phyloP scores from a whole-genome alignment of 1,139 yeast species.

The Pichia inconspicua region DNA sequence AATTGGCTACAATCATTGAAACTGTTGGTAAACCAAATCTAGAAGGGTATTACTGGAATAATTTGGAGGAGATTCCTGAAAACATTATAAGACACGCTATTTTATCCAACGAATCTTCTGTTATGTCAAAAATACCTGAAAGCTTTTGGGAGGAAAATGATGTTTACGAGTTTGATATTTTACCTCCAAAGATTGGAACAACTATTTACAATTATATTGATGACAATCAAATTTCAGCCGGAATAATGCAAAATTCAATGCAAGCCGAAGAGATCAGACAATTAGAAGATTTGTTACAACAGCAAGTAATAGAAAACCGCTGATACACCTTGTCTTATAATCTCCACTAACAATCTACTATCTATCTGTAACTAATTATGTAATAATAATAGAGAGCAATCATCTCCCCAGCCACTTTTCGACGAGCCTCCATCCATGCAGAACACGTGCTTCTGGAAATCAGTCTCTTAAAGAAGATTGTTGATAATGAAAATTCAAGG shows the following conservation, averaged over 20 bases:
- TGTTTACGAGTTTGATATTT: constrained; percentile 59
- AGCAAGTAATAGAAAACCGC: constrained; percentile 10
- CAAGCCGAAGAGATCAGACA: constrained; percentile 22
- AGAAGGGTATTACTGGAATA: constrained; percentile 14
- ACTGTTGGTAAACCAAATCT: constrained; percentile 16
- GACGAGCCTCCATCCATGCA: too few relatives aligned
- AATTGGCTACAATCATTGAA: constrained; percentile 34
- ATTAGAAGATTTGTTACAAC: constrained; percentile 18
- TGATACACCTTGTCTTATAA: neutral
- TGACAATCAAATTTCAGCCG: constrained; percentile 27
- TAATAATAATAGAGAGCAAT: too few relatives aligned
- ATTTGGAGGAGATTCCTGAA: constrained; percentile 37
- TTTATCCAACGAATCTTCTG: constrained; percentile 59
- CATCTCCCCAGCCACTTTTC: too few relatives aligned
- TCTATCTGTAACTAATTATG: too few relatives aligned
- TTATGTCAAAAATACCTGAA: constrained; percentile 62
- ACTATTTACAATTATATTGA: constrained; percentile 33
- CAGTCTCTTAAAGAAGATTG: too few relatives aligned
- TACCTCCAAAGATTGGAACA: constrained; percentile 50
- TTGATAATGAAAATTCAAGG: too few relatives aligned
- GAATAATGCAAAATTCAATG: constrained; percentile 19
- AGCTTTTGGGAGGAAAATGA: constrained; percentile 56
- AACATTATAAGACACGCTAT: constrained; percentile 61
- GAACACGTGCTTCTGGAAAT: too few relatives aligned
- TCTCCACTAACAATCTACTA: neutral